Conservation (phyloP, 768 basidiomycete species). For the Pleurotus salmoneostramineus region DNA sequence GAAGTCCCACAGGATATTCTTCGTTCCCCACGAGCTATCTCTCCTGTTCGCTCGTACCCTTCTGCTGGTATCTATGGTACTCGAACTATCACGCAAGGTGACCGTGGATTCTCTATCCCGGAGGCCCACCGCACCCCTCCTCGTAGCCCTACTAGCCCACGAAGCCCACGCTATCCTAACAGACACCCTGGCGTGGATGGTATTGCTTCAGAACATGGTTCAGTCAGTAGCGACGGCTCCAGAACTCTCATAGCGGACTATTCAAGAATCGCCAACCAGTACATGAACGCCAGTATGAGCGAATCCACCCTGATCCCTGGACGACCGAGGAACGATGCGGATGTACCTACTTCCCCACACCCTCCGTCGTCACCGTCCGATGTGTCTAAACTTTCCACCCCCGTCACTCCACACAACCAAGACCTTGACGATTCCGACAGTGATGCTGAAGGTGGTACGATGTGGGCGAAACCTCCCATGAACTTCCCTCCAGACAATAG, state of each 20-base stretch:
- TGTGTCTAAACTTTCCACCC: neutral
- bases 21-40: conserved; percentile 36
- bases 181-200: conserved; percentile 11
- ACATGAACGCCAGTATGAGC: conserved; percentile 1
- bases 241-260: neutral
- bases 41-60: conserved; percentile 29
- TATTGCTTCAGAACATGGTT: neutral
- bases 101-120: conserved; percentile 31
- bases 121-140: conserved; percentile 51
- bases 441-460: conserved; percentile 30
- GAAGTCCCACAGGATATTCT: conserved; percentile 27
- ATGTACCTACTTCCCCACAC: conserved; percentile 5
- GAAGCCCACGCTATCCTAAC: conserved; percentile 35
- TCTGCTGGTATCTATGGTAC: conserved; percentile 24
- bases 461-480: conserved; percentile 41
- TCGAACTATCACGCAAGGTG: conserved; percentile 26
- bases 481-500: conserved; percentile 22
- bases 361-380: conserved; percentile 4
- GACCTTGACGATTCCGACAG: conserved; percentile 48
- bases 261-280: neutral
- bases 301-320: conserved; percentile 1
- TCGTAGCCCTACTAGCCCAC: conserved; percentile 58
- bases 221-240: neutral
- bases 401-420: conserved; percentile 5
- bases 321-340: conserved; percentile 2